Percentiles rank a stretch among this genome's conserved stretches.
These are phyloP conservation scores for Gypsophila paniculata DNA, from an alignment of 179 eudicot genomes.

Conservation along the genomic window DNA sequence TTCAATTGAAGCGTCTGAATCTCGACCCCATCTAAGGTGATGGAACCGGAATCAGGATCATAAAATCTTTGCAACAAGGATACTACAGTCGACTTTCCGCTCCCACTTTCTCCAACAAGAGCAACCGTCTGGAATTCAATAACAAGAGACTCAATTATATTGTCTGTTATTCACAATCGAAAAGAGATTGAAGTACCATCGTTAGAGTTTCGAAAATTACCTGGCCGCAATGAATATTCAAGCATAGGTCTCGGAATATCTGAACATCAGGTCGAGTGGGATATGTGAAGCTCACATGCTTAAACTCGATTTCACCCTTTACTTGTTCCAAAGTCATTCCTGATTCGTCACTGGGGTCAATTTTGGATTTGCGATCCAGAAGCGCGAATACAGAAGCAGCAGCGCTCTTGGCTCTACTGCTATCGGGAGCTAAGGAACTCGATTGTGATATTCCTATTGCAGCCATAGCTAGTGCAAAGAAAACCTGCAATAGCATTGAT, in stretches of 20 bases:
- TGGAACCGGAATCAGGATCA: constrained; percentile 29
- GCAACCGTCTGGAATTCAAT: constrained; percentile 25
- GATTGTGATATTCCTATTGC: constrained; percentile 29
- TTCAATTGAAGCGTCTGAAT: constrained; percentile 24
- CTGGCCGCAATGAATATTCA: constrained; percentile 26
- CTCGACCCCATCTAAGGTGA: constrained; percentile 24
- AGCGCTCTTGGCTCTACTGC: constrained; percentile 28
- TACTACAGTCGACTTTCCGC: constrained; percentile 29
- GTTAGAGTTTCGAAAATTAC: background rate
- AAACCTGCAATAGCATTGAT: constrained; percentile 14
- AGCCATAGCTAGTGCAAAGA: constrained; percentile 32
- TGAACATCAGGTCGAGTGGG: constrained; percentile 27
- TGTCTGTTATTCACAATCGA: background rate
- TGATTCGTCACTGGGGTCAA: constrained; percentile 27
- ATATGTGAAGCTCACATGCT: constrained; percentile 27
- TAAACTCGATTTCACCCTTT: constrained; percentile 25
- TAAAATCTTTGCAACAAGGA: constrained; percentile 28
- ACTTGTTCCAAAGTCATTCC: constrained; percentile 20
- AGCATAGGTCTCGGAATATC: constrained; percentile 24
- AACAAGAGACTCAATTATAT: background rate
- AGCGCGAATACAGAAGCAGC: constrained; percentile 23
- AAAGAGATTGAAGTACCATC: background rate
- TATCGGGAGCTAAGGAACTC: constrained; percentile 27
- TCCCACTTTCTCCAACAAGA: constrained; percentile 30
- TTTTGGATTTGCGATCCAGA: constrained; percentile 29